phyloP scores from a whole-genome alignment of 1,139 yeast genomes.

The Pichia sp. region DNA sequence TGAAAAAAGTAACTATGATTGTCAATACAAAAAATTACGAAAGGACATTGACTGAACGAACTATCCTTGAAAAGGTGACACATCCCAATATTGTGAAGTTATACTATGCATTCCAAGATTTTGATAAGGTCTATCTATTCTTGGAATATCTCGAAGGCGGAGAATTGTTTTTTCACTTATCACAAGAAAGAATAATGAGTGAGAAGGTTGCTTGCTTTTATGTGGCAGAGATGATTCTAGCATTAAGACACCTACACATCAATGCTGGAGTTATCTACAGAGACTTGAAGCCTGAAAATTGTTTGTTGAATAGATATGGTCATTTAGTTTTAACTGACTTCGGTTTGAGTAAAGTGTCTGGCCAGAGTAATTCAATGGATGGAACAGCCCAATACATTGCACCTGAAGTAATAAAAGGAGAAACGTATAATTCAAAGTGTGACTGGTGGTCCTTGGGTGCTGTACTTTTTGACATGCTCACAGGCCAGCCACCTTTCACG shows the following conservation, averaged over 20 bases:
- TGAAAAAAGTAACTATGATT: constrained; percentile 73
- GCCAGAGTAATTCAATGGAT: constrained; percentile 61
- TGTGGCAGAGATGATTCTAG: constrained; percentile 81
- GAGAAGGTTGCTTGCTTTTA: constrained; percentile 83
- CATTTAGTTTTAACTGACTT: constrained; percentile 88
- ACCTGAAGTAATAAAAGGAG: constrained; percentile 84
- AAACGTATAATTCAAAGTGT: constrained; percentile 77
- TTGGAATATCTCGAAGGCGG: constrained; percentile 91
- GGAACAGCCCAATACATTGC: constrained; percentile 98
- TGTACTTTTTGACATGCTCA: constrained; percentile 77
- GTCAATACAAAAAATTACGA: constrained; percentile 51
- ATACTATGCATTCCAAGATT: constrained; percentile 87
- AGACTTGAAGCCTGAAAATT: constrained; percentile 91
- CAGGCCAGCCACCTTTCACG: constrained; percentile 94
- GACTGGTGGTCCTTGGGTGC: constrained; percentile 96
- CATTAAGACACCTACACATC: constrained; percentile 71
- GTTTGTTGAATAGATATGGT: constrained; percentile 74
- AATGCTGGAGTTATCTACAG: constrained; percentile 83
- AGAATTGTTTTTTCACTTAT: constrained; percentile 81
- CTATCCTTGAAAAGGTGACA: constrained; percentile 59
- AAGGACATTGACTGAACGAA: constrained; percentile 69
- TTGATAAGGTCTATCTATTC: constrained; percentile 79
- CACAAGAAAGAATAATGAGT: constrained; percentile 49
- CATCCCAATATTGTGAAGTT: constrained; percentile 89
- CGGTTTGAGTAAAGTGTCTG: constrained; percentile 74